phyloP scores from a whole-genome alignment of 805 yeast species.

The Yarrowia sp. region DNA sequence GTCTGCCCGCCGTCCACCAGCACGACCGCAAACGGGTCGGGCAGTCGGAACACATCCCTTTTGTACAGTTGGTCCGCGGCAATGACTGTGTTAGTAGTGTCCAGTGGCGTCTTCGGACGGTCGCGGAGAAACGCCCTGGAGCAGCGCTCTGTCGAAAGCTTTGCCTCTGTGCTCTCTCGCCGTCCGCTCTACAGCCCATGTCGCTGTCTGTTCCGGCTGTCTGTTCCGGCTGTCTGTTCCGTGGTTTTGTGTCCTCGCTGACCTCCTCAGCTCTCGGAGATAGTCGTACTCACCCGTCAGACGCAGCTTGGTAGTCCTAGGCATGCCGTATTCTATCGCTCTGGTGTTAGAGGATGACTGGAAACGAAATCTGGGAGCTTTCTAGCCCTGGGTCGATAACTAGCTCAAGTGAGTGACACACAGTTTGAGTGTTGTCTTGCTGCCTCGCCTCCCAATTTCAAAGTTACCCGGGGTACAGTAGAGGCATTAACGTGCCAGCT shows the following conservation, averaged over 20 bases:
- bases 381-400: conserved; percentile 24
- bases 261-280: too few species aligned
- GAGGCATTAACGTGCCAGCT: background rate
- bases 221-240: too few species aligned
- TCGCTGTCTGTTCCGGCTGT: background rate
- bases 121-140: too few species aligned
- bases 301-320: conserved; percentile 29
- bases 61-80: conserved; percentile 96
- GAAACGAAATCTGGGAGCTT: background rate
- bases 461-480: conserved; percentile 26
- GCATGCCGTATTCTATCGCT: conserved; percentile 26
- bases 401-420: conserved; percentile 23
- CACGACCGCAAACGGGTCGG: conserved; percentile 96
- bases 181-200: too few species aligned
- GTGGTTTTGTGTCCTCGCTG: too few species aligned
- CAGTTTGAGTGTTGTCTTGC: conserved; percentile 11
- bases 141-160: too few species aligned
- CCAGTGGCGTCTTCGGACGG: background rate
- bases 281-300: conserved; percentile 31
- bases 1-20: conserved; percentile 98
- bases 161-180: too few species aligned
- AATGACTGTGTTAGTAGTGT: conserved; percentile 46
- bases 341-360: background rate
- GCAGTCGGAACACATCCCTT: conserved; percentile 90
- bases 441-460: conserved; percentile 21